Evolutionary conservation across 495 filamentous ascomycete genomes (phyloP), one percentile per base, ranked within the genome.

Genomic region (Cryomyces minteri): DNA sequence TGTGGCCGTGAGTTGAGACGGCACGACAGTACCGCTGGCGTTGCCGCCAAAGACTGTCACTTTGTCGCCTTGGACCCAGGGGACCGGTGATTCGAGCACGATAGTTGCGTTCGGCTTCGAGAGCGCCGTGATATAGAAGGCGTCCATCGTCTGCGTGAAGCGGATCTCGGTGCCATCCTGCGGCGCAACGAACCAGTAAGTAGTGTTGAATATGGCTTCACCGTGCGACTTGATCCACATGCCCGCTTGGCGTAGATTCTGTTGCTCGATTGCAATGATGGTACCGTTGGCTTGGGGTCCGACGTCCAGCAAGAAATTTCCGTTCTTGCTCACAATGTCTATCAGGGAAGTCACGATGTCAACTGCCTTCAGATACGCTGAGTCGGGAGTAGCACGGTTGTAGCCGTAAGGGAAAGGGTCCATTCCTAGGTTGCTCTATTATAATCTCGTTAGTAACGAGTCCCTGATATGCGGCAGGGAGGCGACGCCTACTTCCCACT

Each of bases 381-480:
- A 51, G 1, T 50, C 32, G 0, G 69, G 63, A 4, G 71, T 74
- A 0, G 68, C 69, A 4, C 61, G 56, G 49, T 76, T 76, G 50
- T 70, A 76, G 7, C 72, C 71, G 52, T 72, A 76, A 34, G 58
- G 63, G 47, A 58, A 71, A 0, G 72, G 71, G 44, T 76, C 72
- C 65, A 76, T 68, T 7, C 71, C 72, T 34, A 62, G 59, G 48
- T 66, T 74, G 40, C 51, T 64, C 53, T 25, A 25, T 25, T 25
- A 2, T 25, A 1, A 25, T 25, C 18, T 25, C 18, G 2, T 25
- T 25, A 25, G 18, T 25, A 25, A 25, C 18, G 18, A 25, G 18
- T 25, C 18, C 18, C 18, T 25, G 18, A 25, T 25, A 25, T 25
- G 18, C 18, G 18, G 18, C 2, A 25, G 18, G 18, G 18, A 25